A percentile compares a stretch with the other conserved stretches of the same genome.
Conservation (phyloP, 176 grass and related monocot genomes). For the Elaeis guineensis region DNA sequence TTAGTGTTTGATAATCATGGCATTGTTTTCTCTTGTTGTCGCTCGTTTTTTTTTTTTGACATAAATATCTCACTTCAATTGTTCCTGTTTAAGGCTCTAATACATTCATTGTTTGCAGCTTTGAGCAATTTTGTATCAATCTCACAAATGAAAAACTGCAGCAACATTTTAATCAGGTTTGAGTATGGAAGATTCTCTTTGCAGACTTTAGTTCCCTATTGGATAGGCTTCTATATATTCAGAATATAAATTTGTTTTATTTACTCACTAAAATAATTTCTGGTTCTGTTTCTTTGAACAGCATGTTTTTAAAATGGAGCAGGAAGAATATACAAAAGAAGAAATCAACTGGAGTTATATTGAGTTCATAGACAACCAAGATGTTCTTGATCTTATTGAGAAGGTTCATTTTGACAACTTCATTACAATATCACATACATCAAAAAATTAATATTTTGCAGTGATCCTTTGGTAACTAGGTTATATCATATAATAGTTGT, state of each 20-base stretch:
- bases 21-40: no score
- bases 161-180: slow-evolving; percentile 98
- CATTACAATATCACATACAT: slow-evolving; percentile 12
- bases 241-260: slow-evolving; percentile 2
- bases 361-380: slow-evolving; percentile 93
- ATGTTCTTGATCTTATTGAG: slow-evolving; percentile 97
- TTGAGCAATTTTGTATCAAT: slow-evolving; percentile 99
- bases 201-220: no score
- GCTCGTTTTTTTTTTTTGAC: no score
- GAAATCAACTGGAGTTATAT: slow-evolving; percentile 99
- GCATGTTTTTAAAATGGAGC: slow-evolving; percentile 99
- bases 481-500: no score
- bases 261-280: slow-evolving; percentile 7
- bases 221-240: no score
- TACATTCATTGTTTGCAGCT: slow-evolving; percentile 45
- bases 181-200: slow-evolving; percentile 17
- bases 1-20: no score
- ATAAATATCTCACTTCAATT: no score
- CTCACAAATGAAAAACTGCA: slow-evolving; percentile 98
- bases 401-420: slow-evolving; percentile 50
- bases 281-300: slow-evolving; percentile 29
- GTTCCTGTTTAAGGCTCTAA: slow-evolving; percentile 8
- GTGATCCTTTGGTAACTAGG: no score
- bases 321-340: slow-evolving; percentile 99
- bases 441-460: background rate